Conservation (phyloP, 257 asterid species). For the Fraxinus anomala region DNA sequence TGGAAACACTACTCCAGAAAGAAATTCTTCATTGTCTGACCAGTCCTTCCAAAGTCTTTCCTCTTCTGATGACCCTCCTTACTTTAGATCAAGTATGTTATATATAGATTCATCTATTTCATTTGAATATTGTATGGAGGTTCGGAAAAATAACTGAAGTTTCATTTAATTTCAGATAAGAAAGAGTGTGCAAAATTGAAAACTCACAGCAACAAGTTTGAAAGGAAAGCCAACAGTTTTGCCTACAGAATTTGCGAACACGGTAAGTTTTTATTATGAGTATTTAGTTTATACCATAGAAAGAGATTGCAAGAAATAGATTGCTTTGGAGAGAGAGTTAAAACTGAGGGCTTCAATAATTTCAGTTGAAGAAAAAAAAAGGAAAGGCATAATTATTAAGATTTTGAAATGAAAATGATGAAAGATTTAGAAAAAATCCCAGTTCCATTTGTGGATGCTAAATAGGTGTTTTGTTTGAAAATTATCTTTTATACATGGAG, state of each 20-base stretch:
- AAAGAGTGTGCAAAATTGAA: conserved; percentile 2
- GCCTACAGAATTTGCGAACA: conserved; percentile 41
- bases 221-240: conserved; percentile 35
- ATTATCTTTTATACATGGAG: background rate
- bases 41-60: conserved; percentile 22
- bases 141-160: background rate
- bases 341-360: too few species aligned
- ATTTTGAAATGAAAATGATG: too few species aligned
- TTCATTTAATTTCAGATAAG: conserved; percentile 20
- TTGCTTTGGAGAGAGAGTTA: background rate
- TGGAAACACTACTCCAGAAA: conserved; percentile 20
- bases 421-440: background rate
- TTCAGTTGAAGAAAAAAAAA: too few species aligned
- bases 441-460: background rate
- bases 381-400: too few species aligned
- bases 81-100: conserved; percentile 13
- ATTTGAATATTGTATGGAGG: background rate
- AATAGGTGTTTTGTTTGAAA: background rate
- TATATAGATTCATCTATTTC: too few species aligned
- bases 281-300: background rate
- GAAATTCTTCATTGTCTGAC: conserved; percentile 25
- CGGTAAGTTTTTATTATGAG: conserved; percentile 21
- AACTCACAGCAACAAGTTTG: conserved; percentile 21
- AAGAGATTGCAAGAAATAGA: too few species aligned
- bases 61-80: conserved; percentile 25